phyloP scores from a whole-genome alignment of 2,329 filamentous ascomycete species.

The Fusarium lyarnte region DNA sequence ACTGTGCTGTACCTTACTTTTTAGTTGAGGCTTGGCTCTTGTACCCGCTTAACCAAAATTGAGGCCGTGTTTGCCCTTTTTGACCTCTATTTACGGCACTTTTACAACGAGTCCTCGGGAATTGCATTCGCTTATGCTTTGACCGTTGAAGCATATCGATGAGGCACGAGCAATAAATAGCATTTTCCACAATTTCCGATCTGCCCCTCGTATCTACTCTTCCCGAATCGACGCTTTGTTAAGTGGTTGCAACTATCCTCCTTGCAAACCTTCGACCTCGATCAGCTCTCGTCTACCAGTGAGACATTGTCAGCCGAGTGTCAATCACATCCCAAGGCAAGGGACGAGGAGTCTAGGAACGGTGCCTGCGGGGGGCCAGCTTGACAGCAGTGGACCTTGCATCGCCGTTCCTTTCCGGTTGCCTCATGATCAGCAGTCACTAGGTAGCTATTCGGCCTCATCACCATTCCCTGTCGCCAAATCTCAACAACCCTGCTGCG shows the following conservation, averaged over 20 bases:
- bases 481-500: slow-evolving; percentile 34
- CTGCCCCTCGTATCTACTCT: background rate
- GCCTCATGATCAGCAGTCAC: slow-evolving; percentile 41
- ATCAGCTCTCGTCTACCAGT: slow-evolving; percentile 15
- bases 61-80: slow-evolving; percentile 11
- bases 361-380: slow-evolving; percentile 20
- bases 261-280: background rate
- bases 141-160: background rate
- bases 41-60: slow-evolving; percentile 7
- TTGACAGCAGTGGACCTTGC: slow-evolving; percentile 41
- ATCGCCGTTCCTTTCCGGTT: slow-evolving; percentile 41
- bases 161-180: slow-evolving; percentile 1
- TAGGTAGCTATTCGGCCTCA: slow-evolving; percentile 30
- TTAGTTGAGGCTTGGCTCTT: slow-evolving; percentile 21
- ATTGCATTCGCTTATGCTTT: background rate
- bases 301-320: slow-evolving; percentile 11
- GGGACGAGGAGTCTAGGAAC: slow-evolving; percentile 5
- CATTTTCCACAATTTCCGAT: background rate
- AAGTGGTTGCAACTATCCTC: background rate
- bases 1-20: background rate
- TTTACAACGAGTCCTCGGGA: slow-evolving; percentile 7
- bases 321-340: slow-evolving; percentile 15
- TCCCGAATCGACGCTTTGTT: background rate
- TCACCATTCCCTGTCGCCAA: slow-evolving; percentile 38
- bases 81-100: slow-evolving; percentile 16